Conservation (phyloP, 2,329 filamentous ascomycete species). For the Xylaria sp. region DNA sequence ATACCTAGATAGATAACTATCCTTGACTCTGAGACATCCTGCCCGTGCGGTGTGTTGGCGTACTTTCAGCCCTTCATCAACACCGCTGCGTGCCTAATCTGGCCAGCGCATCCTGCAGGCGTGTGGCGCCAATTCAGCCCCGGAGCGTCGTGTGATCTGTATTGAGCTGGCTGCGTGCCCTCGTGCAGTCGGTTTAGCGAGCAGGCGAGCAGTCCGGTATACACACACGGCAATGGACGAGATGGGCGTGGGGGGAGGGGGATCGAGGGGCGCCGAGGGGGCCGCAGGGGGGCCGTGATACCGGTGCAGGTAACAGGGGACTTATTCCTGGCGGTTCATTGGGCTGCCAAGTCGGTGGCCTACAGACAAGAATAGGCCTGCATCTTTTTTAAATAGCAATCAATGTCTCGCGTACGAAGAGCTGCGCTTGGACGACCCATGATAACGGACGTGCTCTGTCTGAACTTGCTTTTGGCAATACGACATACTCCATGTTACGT, state of each 20-base stretch:
- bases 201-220: too few relatives aligned
- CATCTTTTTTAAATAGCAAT: neutral
- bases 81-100: neutral
- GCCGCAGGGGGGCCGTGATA: too few relatives aligned
- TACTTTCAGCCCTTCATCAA: neutral
- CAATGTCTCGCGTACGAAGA: neutral
- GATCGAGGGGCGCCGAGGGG: too few relatives aligned
- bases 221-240: neutral
- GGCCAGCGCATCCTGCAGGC: neutral
- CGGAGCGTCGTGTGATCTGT: slow-evolving; percentile 11
- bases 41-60: neutral
- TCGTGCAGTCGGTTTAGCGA: neutral
- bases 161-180: neutral
- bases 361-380: neutral
- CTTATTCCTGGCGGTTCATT: neutral
- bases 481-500: too few relatives aligned
- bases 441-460: too few relatives aligned
- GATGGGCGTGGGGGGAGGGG: neutral
- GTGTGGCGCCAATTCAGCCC: slow-evolving; percentile 6
- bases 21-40: neutral
- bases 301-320: too few relatives aligned
- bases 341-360: neutral
- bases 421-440: neutral
- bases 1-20: too few relatives aligned
- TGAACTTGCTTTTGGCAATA: too few relatives aligned